These are phyloP conservation scores for Alisma plantagoaquatica DNA, from an alignment of 106 monocot genomes.

Conservation along the genomic window DNA sequence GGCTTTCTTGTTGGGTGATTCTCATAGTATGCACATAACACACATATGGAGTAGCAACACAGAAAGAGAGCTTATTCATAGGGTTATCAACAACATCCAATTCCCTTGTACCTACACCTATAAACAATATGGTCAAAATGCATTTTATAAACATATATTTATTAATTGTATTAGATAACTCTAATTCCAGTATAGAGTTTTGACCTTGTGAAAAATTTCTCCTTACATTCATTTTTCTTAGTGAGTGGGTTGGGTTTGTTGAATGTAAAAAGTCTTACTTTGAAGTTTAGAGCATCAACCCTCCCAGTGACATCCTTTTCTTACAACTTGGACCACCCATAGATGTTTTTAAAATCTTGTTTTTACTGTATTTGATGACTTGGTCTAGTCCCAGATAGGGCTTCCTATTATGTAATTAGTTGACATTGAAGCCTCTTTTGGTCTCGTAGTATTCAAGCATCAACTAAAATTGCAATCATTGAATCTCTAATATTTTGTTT, in stretches of 20 bases:
- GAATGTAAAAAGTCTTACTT: constrained; percentile 17
- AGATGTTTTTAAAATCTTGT: constrained; percentile 42
- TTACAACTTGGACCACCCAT: constrained; percentile 23
- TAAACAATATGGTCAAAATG: background rate
- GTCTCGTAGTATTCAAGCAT: constrained; percentile 20
- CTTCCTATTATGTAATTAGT: constrained; percentile 62
- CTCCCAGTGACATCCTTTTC: constrained; percentile 48
- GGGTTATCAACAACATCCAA: constrained; percentile 33
- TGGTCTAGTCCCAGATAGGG: constrained; percentile 57
- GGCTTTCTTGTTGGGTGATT: constrained; percentile 16
- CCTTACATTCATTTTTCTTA: constrained; percentile 30
- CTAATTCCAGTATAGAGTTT: background rate
- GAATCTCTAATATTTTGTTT: background rate
- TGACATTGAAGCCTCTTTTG: constrained; percentile 65
- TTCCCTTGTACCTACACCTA: constrained; percentile 22
- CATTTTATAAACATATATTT: background rate
- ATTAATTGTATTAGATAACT: background rate
- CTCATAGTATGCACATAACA: constrained; percentile 9
- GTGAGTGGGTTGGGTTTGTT: constrained; percentile 21
- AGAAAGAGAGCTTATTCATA: constrained; percentile 22
- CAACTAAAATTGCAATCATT: background rate
- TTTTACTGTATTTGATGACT: constrained; percentile 54
- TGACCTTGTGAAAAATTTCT: constrained; percentile 34
- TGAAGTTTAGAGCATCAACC: constrained; percentile 15
- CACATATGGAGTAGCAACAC: background rate